Conservation (phyloP, 352 stramenopile species). For the Pythium aquatile region DNA sequence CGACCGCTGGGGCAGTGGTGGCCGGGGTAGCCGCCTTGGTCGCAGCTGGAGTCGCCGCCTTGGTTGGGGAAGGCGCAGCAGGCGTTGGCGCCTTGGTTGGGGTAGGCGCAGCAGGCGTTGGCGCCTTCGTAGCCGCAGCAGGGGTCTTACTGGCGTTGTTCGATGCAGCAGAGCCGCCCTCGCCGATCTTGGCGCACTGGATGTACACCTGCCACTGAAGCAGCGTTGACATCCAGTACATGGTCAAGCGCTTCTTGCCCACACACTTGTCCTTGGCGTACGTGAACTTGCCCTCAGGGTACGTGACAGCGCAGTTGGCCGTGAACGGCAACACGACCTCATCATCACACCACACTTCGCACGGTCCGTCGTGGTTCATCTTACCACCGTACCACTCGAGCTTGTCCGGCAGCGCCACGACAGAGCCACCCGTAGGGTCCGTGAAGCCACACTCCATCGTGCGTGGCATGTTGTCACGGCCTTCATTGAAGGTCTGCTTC, state of each 20-base stretch:
- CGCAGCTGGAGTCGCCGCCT: background rate
- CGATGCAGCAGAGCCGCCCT: background rate
- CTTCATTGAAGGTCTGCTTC: slow-evolving; percentile 30
- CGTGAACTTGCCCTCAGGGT: slow-evolving; percentile 35
- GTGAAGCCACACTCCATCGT: slow-evolving; percentile 44
- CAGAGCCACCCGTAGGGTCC: slow-evolving; percentile 33
- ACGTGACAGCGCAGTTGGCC: slow-evolving; percentile 38
- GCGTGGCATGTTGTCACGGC: slow-evolving; percentile 17
- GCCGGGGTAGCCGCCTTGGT: background rate
- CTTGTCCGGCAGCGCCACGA: slow-evolving; percentile 30
- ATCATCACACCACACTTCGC: slow-evolving; percentile 47
- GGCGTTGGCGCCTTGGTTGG: no score
- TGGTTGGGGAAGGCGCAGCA: background rate
- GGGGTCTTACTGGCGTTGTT: background rate
- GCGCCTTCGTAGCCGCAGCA: background rate
- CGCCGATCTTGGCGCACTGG: slow-evolving; percentile 18
- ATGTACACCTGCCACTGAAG: slow-evolving; percentile 61
- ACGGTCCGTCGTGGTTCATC: slow-evolving; percentile 40
- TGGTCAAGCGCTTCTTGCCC: slow-evolving; percentile 39
- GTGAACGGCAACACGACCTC: slow-evolving; percentile 33
- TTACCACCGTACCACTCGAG: slow-evolving; percentile 46
- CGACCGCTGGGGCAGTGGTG: background rate
- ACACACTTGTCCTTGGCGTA: slow-evolving; percentile 42
- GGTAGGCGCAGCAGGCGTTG: no score
- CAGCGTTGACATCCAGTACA: slow-evolving; percentile 60